Evolutionary conservation across 495 filamentous ascomycete species (phyloP).

Genomic region (Daldinia vernicosa): DNA sequence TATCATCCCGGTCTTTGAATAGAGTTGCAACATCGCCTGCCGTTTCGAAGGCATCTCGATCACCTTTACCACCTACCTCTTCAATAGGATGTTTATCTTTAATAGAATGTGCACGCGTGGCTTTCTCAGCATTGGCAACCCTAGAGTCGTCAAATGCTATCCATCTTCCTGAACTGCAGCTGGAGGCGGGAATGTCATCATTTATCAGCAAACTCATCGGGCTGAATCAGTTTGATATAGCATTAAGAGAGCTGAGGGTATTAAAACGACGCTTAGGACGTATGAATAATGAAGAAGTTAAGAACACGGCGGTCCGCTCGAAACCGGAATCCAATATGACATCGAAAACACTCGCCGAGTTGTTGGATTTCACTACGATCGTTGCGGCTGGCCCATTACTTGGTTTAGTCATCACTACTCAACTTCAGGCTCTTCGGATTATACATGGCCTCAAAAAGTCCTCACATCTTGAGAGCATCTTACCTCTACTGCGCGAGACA

Average conservation of each 20-base stretch:
- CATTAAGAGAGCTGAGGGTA: conserved; percentile 76
- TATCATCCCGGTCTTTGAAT: conserved; percentile 65
- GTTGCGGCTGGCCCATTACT: conserved; percentile 53
- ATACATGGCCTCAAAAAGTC: conserved; percentile 59
- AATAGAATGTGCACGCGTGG: conserved; percentile 79
- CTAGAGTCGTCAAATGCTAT: conserved; percentile 60
- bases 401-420: conserved; percentile 59
- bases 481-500: conserved; percentile 53
- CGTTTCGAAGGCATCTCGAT: conserved; percentile 26
- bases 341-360: conserved; percentile 63
- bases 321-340: conserved; percentile 45
- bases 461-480: conserved; percentile 60
- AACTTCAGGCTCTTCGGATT: conserved; percentile 62
- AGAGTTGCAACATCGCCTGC: conserved; percentile 57
- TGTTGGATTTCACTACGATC: conserved; percentile 66
- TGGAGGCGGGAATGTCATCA: conserved; percentile 84
- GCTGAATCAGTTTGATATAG: conserved; percentile 76
- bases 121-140: conserved; percentile 73
- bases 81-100: conserved; percentile 53
- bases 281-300: conserved; percentile 46
- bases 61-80: conserved; percentile 3
- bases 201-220: conserved; percentile 76
- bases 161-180: conserved; percentile 70
- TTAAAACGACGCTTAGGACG: conserved; percentile 70
- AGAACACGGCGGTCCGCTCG: conserved; percentile 34